Base-by-base conservation (phyloP, 1,284 basidiomycete genomes). In the Ceratobasidium sp. region DNA sequence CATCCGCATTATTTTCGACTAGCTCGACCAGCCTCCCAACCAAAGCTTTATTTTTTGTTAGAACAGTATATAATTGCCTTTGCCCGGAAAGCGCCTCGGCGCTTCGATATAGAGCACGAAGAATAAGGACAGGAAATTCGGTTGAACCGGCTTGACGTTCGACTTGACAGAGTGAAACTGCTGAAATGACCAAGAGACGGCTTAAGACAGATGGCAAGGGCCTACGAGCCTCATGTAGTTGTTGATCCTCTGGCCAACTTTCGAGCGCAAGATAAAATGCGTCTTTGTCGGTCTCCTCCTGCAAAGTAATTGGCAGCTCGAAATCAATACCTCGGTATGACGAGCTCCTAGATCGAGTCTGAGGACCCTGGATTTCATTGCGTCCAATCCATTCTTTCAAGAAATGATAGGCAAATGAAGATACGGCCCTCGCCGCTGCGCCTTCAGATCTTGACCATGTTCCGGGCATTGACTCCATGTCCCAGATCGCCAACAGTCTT, bases 291-390 rank as follows among this genome's bases (percentile, higher is more conserved):
- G 15, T 20, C 33, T 55, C 33, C 23, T 23, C 53, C 20, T 42
- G 51, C 2, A 33, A 20, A 15, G 68, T 39, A n/a, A 70, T 6
- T 42, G 68, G 49, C 15, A 70, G 51, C 33, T 70, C 68, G 20
- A 70, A 70, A 15, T 70, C 68, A 20, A 70, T 55, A 1, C 68
- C 39, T 28, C 67, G 67, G 42, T 70, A 70, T 1, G 68, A 70
- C 18, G 68, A 70, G 42, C 53, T 70, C 39, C 68, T 7, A 26
- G 68, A 53, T n/a, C 53, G 40, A 2, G 49, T 55, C 23, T 70
- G 68, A 23, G 68, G 49, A 9, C 68, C 68, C 9, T 51, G 68
- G 23, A 70, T 70, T 40, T 70, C 68, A 15, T 70, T 55, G 13
- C 44, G 28, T 6, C 68, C 68, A 3, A 56, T 70, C 68, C 68